Base-by-base conservation (phyloP, 768 basidiomycete species). In the Pleurotus sapidus region DNA sequence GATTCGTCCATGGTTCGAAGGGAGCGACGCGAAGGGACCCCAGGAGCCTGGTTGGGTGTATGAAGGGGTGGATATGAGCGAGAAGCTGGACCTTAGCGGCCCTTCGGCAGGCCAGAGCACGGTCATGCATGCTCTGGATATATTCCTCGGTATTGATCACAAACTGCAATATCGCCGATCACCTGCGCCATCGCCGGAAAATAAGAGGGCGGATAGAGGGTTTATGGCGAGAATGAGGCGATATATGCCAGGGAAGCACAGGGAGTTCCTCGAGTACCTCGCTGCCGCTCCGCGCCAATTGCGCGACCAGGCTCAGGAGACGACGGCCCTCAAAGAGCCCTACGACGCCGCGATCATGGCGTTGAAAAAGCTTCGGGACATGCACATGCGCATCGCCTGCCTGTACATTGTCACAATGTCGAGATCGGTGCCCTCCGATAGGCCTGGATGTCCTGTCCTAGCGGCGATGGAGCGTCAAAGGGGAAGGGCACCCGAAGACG, bases 31-130 rank as follows among this genome's bases (percentile, higher is more conserved):
- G 46, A 82, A 78, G 60, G 82, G 81, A 0, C 72, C 82, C 6
- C 68, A 71, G 6, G 72, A 72, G 24, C 76, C 78, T 7, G 75
- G 74, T 17, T 93, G 91, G 91, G 73, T 87, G 40, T 98, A 89
- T 69, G 88, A 94, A 65, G 93, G 91, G 0, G 84, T 91, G 6
- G 77, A 78, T 4, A 73, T 82, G 30, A 77, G 75, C 24, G 76
- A 82, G 25, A 69, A 74, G 50, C 81, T 91, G 40, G 84, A 89
- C 60, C 80, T 87, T 54, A 89, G 86, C 57, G 96, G 96, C 0
- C 95, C 96, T 20, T 94, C 91, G 8, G 96, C 94, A 1, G 96
- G 96, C 1, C 96, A 99, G 75, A 94, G 91, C 70, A 88, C 87
- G 50, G 82, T 95, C 56, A 93, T 99, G 78, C 92, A 87, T 63